phyloP scores from a whole-genome alignment of 192 early-diverging fungal species.

The Haplosporangium gracile region DNA sequence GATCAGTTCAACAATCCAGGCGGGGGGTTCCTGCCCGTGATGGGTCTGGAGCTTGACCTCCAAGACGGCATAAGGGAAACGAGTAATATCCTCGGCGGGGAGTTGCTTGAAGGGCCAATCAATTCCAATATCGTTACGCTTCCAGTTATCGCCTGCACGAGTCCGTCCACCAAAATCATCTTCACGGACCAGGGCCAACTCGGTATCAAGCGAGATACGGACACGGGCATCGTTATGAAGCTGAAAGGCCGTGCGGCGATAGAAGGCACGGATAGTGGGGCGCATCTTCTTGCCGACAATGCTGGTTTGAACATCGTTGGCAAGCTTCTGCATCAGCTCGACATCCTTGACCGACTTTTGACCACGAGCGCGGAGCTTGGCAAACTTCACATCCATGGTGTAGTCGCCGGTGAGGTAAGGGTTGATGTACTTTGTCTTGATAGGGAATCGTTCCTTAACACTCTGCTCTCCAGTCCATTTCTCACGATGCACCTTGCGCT shows the following conservation, averaged over 20 bases:
- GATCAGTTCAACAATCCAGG: conserved; percentile 84
- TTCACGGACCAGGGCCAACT: conserved; percentile 96
- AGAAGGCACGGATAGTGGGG: conserved; percentile 88
- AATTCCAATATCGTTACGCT: conserved; percentile 85
- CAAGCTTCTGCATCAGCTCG: conserved; percentile 79
- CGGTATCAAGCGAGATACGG: conserved; percentile 95
- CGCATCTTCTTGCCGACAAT: conserved; percentile 75
- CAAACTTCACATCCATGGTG: conserved; percentile 78
- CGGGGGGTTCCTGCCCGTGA: conserved; percentile 76
- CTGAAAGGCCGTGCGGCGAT: conserved; percentile 99
- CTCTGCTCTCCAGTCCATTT: conserved; percentile 78
- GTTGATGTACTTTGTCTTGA: conserved; percentile 96
- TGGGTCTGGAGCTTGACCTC: conserved; percentile 89
- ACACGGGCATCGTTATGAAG: conserved; percentile 94
- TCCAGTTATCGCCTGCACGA: conserved; percentile 90
- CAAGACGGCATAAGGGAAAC: conserved; percentile 97
- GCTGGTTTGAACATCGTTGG: conserved; percentile 78
- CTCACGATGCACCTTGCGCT: conserved; percentile 63
- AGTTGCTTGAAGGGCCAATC: conserved; percentile 86
- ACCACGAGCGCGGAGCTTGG: conserved; percentile 82
- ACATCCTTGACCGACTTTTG: conserved; percentile 86
- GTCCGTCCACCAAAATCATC: conserved; percentile 78
- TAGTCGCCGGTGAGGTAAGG: conserved; percentile 83
- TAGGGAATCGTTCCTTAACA: conserved; percentile 91
- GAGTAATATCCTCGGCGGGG: conserved; percentile 71